Evolutionary conservation across 805 yeast genomes (phyloP).

Genomic region (Yarrowia bubula): DNA sequence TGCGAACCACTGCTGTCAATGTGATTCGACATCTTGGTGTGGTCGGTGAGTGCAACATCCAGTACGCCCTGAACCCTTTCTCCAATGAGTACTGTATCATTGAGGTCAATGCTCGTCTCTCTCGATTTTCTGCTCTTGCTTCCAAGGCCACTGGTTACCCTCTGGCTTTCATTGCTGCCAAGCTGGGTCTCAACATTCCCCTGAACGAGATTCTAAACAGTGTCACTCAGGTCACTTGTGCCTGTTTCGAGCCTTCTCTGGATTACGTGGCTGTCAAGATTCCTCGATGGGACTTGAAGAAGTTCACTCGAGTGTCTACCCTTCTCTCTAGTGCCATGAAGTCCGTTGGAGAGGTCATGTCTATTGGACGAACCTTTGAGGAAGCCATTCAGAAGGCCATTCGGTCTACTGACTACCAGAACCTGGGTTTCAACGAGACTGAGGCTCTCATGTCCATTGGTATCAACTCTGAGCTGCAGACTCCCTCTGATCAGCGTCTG

Average conservation of each 20-base stretch:
- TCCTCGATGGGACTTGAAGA: conserved; percentile 98
- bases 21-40: conserved; percentile 97
- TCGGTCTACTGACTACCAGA: conserved; percentile 92
- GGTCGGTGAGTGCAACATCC: conserved; percentile 99
- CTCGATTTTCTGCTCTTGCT: conserved; percentile 98
- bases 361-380: conserved; percentile 95
- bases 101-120: conserved; percentile 96
- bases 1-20: conserved; percentile 95
- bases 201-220: conserved; percentile 88
- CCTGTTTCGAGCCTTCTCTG: conserved; percentile 95
- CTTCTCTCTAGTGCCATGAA: conserved; percentile 91
- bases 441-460: conserved; percentile 85
- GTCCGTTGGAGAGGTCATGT: conserved; percentile 98
- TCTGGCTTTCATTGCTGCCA: conserved; percentile 96
- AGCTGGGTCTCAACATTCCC: conserved; percentile 88
- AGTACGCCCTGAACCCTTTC: conserved; percentile 91
- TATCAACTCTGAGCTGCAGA: conserved; percentile 87
- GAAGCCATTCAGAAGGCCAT: conserved; percentile 98
- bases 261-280: conserved; percentile 97
- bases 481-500: conserved; percentile 96
- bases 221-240: conserved; percentile 89
- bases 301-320: conserved; percentile 88
- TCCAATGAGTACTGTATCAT: conserved; percentile 94
- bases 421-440: conserved; percentile 84
- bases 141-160: conserved; percentile 99